Evolutionary conservation across 78 protist species (phyloP).

Genomic region (Neovahlkampfia damariscottae): DNA sequence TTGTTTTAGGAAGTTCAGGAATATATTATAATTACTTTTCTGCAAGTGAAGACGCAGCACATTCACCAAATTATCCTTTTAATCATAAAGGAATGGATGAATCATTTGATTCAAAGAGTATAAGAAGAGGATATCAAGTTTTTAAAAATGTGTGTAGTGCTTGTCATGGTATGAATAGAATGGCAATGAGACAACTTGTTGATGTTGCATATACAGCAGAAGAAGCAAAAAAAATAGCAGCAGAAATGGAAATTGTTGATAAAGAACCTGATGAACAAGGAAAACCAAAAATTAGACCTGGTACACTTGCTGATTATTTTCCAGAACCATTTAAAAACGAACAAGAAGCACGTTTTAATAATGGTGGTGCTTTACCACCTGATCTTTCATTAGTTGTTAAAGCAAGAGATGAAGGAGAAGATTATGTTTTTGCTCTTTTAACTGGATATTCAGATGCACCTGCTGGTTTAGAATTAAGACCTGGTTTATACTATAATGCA

Average conservation of each 20-base stretch:
- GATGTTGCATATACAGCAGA: constrained; percentile 46
- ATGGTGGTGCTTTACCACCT: constrained; percentile 80
- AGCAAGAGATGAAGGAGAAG: constrained; percentile 58
- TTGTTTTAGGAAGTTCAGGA: neutral
- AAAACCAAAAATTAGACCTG: constrained; percentile 68
- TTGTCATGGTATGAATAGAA: constrained; percentile 58
- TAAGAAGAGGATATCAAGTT: constrained; percentile 82
- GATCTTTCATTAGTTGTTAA: constrained; percentile 69
- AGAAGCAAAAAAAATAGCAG: constrained; percentile 52
- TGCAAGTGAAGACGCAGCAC: constrained; percentile 12
- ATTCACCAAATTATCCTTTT: constrained; percentile 48
- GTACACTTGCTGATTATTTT: constrained; percentile 70
- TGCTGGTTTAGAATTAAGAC: constrained; percentile 54
- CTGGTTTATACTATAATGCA: constrained; percentile 71
- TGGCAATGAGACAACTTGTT: constrained; percentile 66
- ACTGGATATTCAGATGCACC: constrained; percentile 71
- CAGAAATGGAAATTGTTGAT: constrained; percentile 12
- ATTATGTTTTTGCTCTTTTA: constrained; percentile 76
- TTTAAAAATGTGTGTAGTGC: constrained; percentile 75
- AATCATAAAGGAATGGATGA: constrained; percentile 10
- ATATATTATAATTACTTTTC: neutral
- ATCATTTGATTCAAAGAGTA: constrained; percentile 35
- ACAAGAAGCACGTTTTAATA: constrained; percentile 61
- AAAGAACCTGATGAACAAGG: constrained; percentile 55
- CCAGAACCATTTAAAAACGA: constrained; percentile 73